Conservation (phyloP, 768 basidiomycete genomes). For the Podaxis sp. region DNA sequence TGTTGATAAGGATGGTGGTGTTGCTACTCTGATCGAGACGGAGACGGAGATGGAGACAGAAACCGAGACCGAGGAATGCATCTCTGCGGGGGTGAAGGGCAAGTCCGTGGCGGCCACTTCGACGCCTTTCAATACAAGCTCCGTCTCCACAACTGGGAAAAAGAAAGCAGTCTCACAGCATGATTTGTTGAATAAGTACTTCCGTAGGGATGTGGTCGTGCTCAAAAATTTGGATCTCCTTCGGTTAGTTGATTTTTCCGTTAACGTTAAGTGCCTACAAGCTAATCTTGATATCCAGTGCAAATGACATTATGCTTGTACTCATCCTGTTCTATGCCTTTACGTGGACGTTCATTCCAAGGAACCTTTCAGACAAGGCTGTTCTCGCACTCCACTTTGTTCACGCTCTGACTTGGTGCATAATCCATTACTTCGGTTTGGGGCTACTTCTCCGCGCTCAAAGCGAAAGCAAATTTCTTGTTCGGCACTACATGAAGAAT, state of each 20-base stretch:
- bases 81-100: conserved; percentile 7
- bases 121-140: conserved; percentile 30
- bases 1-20: conserved; percentile 13
- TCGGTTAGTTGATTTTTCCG: conserved; percentile 46
- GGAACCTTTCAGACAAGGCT: conserved; percentile 36
- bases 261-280: conserved; percentile 2
- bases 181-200: conserved; percentile 87
- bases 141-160: conserved; percentile 23
- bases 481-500: conserved; percentile 91
- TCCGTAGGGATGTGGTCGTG: conserved; percentile 81
- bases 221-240: conserved; percentile 81
- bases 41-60: conserved; percentile 64
- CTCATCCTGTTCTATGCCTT: conserved; percentile 70
- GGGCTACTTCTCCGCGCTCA: conserved; percentile 83
- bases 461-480: conserved; percentile 81
- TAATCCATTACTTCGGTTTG: conserved; percentile 85
- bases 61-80: conserved; percentile 33
- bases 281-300: conserved; percentile 39
- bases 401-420: conserved; percentile 82
- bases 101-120: not conserved
- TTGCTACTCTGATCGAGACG: conserved; percentile 55
- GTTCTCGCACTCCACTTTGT: conserved; percentile 67
- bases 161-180: conserved; percentile 63
- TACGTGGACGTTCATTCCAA: conserved; percentile 54
- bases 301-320: conserved; percentile 79